These are phyloP conservation scores for Arthrobotrys musiformis DNA, from an alignment of 2,329 filamentous ascomycete genomes.

Conservation along the genomic window DNA sequence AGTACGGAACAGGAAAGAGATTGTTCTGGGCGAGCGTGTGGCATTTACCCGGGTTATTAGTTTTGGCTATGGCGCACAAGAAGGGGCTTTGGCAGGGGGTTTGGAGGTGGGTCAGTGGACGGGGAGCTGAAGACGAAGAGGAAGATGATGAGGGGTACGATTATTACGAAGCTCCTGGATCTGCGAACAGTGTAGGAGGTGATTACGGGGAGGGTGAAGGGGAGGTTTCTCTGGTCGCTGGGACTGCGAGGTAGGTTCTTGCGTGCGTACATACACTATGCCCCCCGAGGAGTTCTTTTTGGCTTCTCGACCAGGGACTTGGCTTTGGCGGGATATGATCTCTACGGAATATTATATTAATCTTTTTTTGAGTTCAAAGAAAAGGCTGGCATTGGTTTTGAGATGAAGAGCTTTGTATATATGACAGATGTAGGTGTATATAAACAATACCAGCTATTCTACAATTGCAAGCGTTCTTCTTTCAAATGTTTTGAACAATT, in stretches of 20 bases:
- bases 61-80: conserved; percentile 90
- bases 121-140: conserved; percentile 68
- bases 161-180: conserved; percentile 31
- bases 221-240: conserved; percentile 42
- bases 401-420: neutral
- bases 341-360: neutral
- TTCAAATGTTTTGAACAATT: no score
- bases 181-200: conserved; percentile 4
- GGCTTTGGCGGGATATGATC: neutral
- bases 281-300: no score
- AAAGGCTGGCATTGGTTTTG: neutral
- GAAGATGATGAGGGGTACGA: conserved; percentile 69
- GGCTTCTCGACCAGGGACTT: no score
- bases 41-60: conserved; percentile 90
- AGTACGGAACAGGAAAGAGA: conserved; percentile 80
- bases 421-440: conserved; percentile 1
- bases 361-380: neutral
- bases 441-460: neutral
- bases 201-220: conserved; percentile 44
- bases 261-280: neutral
- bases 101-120: conserved; percentile 75
- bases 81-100: conserved; percentile 88
- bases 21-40: conserved; percentile 98
- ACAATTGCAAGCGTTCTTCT: neutral
- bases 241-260: conserved; percentile 33